phyloP scores from a whole-genome alignment of 225 moss, liverwort and hornwort species.

The Neckera pumila region DNA sequence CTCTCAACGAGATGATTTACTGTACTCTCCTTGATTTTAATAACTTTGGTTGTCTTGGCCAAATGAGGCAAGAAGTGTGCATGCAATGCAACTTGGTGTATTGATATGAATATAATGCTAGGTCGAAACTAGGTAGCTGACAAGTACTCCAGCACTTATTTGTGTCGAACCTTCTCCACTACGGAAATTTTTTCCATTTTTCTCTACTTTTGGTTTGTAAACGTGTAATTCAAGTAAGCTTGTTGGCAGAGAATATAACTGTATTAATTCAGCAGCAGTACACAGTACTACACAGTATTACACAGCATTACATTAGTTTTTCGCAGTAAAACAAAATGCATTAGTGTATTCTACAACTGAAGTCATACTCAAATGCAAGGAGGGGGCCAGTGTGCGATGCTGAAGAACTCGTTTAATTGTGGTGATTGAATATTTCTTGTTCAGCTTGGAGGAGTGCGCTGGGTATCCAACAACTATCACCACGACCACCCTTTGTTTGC shows the following conservation, averaged over 20 bases:
- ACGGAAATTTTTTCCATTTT: background rate
- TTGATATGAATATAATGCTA: background rate
- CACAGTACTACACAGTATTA: no score
- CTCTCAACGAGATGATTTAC: background rate
- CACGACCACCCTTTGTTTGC: slow-evolving; percentile 62
- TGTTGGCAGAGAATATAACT: background rate
- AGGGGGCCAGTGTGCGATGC: background rate
- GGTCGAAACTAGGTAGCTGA: background rate
- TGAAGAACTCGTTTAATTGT: background rate
- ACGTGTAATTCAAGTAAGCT: background rate
- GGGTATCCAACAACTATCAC: slow-evolving; percentile 85
- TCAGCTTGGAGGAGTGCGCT: slow-evolving; percentile 76
- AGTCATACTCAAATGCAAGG: background rate
- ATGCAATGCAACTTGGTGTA: background rate
- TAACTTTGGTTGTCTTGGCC: background rate
- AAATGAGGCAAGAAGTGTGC: background rate
- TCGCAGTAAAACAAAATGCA: background rate
- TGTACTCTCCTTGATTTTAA: background rate
- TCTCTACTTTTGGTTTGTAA: background rate
- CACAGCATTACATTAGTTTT: background rate
- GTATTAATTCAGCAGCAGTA: background rate
- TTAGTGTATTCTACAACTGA: no score
- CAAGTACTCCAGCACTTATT: background rate
- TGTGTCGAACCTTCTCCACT: background rate
- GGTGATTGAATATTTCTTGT: background rate